These are phyloP conservation scores for Pilaira anomala DNA, from an alignment of 192 early-diverging fungal species.

Conservation along the genomic window DNA sequence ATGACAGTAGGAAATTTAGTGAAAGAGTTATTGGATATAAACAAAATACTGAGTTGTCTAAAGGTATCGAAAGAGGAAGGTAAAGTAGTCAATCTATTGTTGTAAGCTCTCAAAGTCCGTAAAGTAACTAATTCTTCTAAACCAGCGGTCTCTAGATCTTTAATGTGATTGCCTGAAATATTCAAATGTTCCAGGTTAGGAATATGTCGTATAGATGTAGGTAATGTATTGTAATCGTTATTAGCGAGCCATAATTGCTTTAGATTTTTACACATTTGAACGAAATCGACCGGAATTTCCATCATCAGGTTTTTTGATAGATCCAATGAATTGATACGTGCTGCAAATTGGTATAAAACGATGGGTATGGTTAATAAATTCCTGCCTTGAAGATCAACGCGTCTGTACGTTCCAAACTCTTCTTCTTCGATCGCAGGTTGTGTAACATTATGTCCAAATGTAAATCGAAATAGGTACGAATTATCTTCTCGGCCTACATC, in stretches of 20 bases:
- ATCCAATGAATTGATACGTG: constrained; percentile 70
- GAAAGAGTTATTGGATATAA: constrained; percentile 81
- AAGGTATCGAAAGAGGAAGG: constrained; percentile 60
- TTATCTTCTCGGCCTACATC: constrained; percentile 82
- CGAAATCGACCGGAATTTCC: constrained; percentile 81
- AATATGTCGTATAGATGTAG: constrained; percentile 63
- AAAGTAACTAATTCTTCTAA: constrained; percentile 61
- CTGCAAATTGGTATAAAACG: constrained; percentile 66
- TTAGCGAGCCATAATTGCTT: constrained; percentile 65
- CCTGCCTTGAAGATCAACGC: constrained; percentile 65
- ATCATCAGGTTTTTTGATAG: constrained; percentile 78
- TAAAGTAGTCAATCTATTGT: constrained; percentile 70
- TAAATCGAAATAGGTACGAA: constrained; percentile 80
- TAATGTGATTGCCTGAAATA: constrained; percentile 74
- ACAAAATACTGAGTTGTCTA: constrained; percentile 57
- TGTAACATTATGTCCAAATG: constrained; percentile 48
- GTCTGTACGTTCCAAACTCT: constrained; percentile 43
- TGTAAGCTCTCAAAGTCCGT: constrained; percentile 59
- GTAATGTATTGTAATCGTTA: constrained; percentile 67
- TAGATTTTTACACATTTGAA: constrained; percentile 67
- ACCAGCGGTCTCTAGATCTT: constrained; percentile 55
- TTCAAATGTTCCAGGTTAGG: constrained; percentile 67
- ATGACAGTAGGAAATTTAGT: constrained; percentile 63
- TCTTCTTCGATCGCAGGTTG: constrained; percentile 43
- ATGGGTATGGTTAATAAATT: constrained; percentile 79